Conservation (phyloP, 2,329 filamentous ascomycete species). For the Chrysosporium keratinophilum region DNA sequence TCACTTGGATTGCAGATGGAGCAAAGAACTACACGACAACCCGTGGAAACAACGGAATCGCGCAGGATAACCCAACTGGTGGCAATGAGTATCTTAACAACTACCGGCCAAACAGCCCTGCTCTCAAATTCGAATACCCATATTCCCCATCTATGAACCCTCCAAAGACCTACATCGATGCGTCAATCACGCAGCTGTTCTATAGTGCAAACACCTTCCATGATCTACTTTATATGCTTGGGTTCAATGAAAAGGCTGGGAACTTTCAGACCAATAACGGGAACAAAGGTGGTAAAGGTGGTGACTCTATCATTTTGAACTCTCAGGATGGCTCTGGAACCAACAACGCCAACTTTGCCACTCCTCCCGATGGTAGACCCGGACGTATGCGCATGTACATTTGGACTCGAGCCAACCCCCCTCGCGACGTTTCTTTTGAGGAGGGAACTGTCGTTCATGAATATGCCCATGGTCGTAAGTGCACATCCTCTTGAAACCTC, state of each 20-base stretch:
- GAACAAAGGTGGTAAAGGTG: conserved; percentile 12
- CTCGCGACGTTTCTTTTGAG: conserved; percentile 13
- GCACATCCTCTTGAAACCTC: not conserved
- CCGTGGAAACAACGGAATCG: conserved; percentile 14
- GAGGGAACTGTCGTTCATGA: conserved; percentile 16
- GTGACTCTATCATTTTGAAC: conserved; percentile 14
- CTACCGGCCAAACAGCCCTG: conserved; percentile 13
- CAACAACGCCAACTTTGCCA: conserved; percentile 16
- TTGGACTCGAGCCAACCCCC: conserved; percentile 12
- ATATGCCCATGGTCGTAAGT: conserved; percentile 16
- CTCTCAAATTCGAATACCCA: conserved; percentile 13
- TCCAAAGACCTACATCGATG: conserved; percentile 11
- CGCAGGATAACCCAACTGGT: conserved; percentile 14
- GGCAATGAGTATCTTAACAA: conserved; percentile 13
- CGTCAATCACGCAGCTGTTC: conserved; percentile 15
- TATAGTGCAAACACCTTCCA: conserved; percentile 14
- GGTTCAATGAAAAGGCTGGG: conserved; percentile 14
- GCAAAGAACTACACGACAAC: conserved; percentile 9
- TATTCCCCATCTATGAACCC: conserved; percentile 8
- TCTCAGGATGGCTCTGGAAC: conserved; percentile 14
- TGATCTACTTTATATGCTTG: conserved; percentile 12
- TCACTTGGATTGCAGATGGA: conserved; percentile 14
- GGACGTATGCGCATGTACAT: conserved; percentile 17
- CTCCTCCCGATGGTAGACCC: conserved; percentile 14
- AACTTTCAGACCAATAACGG: conserved; percentile 14